Evolutionary conservation across 768 basidiomycete genomes (phyloP).

Genomic region (Gloeophyllum trabeum): DNA sequence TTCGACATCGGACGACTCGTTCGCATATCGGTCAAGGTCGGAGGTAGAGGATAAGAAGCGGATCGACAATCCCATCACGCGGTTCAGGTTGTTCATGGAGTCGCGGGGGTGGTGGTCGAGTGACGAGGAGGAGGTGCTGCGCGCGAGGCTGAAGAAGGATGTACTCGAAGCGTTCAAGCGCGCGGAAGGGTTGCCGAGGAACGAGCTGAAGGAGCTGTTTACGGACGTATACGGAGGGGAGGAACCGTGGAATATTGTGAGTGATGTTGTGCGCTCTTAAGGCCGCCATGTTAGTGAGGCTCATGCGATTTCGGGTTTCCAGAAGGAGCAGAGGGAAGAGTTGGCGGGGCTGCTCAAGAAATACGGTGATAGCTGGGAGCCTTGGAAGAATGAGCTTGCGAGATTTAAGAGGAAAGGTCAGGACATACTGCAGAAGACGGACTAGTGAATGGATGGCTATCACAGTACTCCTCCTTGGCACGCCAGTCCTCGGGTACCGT

Average conservation of each 20-base stretch:
- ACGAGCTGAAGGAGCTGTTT: constrained; percentile 72
- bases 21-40: constrained; percentile 79
- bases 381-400: constrained; percentile 71
- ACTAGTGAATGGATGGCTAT: too few relatives aligned
- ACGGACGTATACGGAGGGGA: constrained; percentile 82
- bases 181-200: constrained; percentile 59
- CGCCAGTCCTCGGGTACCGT: too few relatives aligned
- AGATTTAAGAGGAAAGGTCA: constrained; percentile 68
- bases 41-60: constrained; percentile 91
- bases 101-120: constrained; percentile 77
- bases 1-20: constrained; percentile 92
- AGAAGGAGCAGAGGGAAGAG: constrained; percentile 83
- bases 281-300: too few relatives aligned
- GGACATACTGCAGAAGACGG: constrained; percentile 41
- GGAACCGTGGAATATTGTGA: constrained; percentile 74
- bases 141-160: constrained; percentile 53
- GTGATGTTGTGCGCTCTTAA: too few relatives aligned
- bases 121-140: constrained; percentile 61
- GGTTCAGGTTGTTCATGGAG: constrained; percentile 82
- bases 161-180: constrained; percentile 72
- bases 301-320: constrained; percentile 5
- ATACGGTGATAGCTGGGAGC: constrained; percentile 80
- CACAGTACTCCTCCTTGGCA: too few relatives aligned
- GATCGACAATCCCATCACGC: constrained; percentile 79
- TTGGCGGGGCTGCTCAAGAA: constrained; percentile 64